phyloP scores from a whole-genome alignment of 163 green algal species.

The Trebouxiophyceae sp. region DNA sequence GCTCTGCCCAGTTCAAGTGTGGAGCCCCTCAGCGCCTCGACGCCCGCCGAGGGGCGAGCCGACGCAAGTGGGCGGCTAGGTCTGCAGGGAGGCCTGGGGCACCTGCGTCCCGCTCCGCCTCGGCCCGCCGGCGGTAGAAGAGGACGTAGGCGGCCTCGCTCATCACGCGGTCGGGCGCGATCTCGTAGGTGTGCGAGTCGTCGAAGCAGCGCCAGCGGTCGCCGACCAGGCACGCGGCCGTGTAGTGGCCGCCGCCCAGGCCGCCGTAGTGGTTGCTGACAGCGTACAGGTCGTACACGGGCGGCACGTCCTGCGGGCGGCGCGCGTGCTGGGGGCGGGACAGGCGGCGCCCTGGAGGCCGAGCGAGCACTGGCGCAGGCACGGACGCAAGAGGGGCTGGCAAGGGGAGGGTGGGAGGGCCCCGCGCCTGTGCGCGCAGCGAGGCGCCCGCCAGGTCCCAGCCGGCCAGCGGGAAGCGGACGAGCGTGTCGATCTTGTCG shows the following conservation, averaged over 20 bases:
- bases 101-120: constrained; percentile 10
- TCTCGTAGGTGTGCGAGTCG: constrained; percentile 53
- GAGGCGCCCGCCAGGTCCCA: constrained; percentile 70
- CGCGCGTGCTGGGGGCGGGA: too few species aligned
- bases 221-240: constrained; percentile 65
- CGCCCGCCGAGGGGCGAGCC: too few species aligned
- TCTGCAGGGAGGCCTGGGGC: too few species aligned
- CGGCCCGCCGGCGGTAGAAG: constrained; percentile 71
- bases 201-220: constrained; percentile 82
- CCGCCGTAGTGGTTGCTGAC: constrained; percentile 91
- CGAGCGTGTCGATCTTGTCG: constrained; percentile 85
- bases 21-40: too few species aligned
- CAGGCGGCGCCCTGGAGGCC: too few species aligned
- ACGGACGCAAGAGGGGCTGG: too few species aligned
- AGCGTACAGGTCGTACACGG: constrained; percentile 83
- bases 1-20: too few species aligned
- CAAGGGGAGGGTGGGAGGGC: too few species aligned
- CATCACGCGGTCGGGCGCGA: constrained; percentile 35
- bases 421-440: constrained; percentile 18
- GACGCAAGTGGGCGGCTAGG: too few species aligned
- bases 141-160: constrained; percentile 83
- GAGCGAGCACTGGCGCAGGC: too few species aligned
- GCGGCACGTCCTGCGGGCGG: constrained; percentile 14
- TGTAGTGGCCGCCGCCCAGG: constrained; percentile 94
- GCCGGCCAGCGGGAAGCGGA: constrained; percentile 74